Evolutionary conservation across 331 rosid species (phyloP), one percentile per base, ranked within the genome.

Genomic region (Quercus phellos): DNA sequence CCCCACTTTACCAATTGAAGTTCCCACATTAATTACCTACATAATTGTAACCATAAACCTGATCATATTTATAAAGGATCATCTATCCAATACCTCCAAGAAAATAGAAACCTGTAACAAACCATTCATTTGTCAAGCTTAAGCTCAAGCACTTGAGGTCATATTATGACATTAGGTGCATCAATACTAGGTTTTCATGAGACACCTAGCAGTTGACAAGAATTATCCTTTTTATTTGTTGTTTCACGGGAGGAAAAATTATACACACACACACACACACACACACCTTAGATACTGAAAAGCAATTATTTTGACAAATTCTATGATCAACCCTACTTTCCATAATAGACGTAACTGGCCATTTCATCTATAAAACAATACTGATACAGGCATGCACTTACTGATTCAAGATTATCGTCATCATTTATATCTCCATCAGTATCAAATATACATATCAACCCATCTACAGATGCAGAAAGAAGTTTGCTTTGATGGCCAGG

Each of bases 1-100:
- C n/a, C 99, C 99, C 80, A 94, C 89, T 83, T 87, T 92, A 64
- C 96, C 94, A 32, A 94, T 84, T 75, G 99, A 92, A 79, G 96
- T 94, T 56, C 86, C 98, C 82, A 91, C 85, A 74, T 94, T 92
- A 70, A 92, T 92, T 76, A 94, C 98, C 98, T 94, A 72, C 81
- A 84, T 34, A 60, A 69, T 73, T 64, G 76, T 77, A 66, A 46
- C 6, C 4, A 51, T 74, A 74, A 61, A 70, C 17, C 53, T n/a
- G 17, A 22, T 16, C 38, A 69, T 54, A 46, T 72, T 13, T 38
- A 51, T 8, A 18, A 42, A 74, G n/a, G n/a, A 61, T 13, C 29
- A 61, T 14, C 38, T 27, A 61, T 26, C 7, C 16, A 27, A 27
- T 61, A 27, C 10, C 68, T 27, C 68, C 68, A 61, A 61, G 42